Evolutionary conservation across 1,139 yeast species (phyloP), one percentile per base, ranked within the genome.

Genomic region (Debaryomyces fabryi): DNA sequence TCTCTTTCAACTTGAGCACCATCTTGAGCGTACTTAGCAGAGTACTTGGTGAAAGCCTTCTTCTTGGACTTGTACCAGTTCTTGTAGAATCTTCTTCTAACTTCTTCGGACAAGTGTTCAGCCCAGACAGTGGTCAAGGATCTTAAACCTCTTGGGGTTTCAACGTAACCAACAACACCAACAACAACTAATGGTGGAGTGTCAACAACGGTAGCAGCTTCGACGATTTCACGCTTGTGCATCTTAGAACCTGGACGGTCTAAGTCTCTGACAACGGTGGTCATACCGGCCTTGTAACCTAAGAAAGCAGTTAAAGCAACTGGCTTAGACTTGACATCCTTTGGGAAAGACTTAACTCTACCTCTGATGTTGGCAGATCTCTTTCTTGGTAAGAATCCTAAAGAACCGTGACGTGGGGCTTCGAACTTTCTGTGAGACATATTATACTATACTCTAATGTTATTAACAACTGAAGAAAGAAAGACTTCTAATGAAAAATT

Each of bases 391-490:
- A 78, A 80, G 97, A 91, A 93, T 74, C 98, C 99, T 78, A 93
- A 85, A 78, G 96, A 93, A 81, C 99, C 99, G 91, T 93, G 98
- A 85, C 99, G 91, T 83, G 99, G 99, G 69, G 96, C 96, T 89
- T 93, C 98, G 95, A 74, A 93, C 86, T 93, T 93, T 88, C 99
- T 89, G 93, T 93, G 99, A 78, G 99, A 93, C 99, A 93, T 93
- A 58, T 62, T 69, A 52, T 47, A 50, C 44, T 56, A 51, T 49
- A 50, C 53, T 49, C 45, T 10, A 20, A n/a, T 57, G 63, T 60
- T 60, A 60, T 59, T 56, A 63, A 64, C 66, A 62, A 59, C 68
- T 62, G 39, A 58, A 51, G 62, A 60, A 51, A 49, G 33, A 29
- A 27, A 27, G 13, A 15, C 9, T 8, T 5, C 47, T 16, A 8